Evolutionary conservation across 352 stramenopile species (phyloP).

Genomic region (Thalassiosira hispida): DNA sequence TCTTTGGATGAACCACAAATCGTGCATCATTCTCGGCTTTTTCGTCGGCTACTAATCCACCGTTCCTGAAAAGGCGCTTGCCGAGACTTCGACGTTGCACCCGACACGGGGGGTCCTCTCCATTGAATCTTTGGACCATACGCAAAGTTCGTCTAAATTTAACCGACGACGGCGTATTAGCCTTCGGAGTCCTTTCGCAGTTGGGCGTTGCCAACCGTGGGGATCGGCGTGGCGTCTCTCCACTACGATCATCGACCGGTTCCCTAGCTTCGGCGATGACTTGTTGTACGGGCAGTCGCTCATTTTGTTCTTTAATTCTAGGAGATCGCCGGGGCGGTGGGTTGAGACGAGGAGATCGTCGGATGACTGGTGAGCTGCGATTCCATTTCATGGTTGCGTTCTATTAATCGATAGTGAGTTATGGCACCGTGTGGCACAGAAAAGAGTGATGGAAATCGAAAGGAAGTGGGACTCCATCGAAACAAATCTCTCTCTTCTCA

Average conservation of each 20-base stretch:
- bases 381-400: not conserved
- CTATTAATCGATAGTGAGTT: no score
- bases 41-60: not conserved
- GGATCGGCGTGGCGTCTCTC: not conserved
- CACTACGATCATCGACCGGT: not conserved
- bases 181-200: not conserved
- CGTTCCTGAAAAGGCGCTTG: not conserved
- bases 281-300: not conserved
- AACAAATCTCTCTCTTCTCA: no score
- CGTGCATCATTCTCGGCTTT: not conserved
- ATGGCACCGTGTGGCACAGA: no score
- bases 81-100: not conserved
- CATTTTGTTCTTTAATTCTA: conserved; percentile 1
- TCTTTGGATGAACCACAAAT: not conserved
- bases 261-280: not conserved
- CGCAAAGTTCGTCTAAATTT: not conserved
- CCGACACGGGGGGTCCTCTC: not conserved
- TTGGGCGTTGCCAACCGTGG: not conserved
- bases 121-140: conserved; percentile 13
- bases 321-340: not conserved
- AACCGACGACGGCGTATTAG: not conserved
- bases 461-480: no score
- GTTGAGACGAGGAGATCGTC: conserved; percentile 17
- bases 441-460: no score
- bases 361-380: not conserved